These are phyloP conservation scores for Cystobasidiaceae sp. DNA, from an alignment of 1,284 basidiomycete species.

Conservation along the genomic window DNA sequence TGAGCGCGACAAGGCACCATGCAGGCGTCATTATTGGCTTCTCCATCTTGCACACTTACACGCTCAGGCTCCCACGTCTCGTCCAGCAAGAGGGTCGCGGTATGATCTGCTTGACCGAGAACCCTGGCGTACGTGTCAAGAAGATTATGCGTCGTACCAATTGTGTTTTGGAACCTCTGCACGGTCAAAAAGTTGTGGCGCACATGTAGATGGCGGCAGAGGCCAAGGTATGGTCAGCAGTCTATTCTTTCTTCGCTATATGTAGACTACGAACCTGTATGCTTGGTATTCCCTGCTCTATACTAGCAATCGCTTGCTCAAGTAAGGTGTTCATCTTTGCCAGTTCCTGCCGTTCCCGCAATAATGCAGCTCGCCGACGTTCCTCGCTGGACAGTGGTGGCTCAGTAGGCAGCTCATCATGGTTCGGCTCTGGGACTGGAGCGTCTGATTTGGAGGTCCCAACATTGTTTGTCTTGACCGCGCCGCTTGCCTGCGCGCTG, in stretches of 20 bases:
- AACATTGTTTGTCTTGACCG: too few species aligned
- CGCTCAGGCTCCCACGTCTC: constrained; percentile 33
- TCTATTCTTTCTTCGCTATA: not conserved
- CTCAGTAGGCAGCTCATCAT: not conserved
- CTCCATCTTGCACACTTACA: constrained; percentile 8
- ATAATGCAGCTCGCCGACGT: constrained; percentile 7
- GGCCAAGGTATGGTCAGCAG: too few species aligned
- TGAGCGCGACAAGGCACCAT: not conserved
- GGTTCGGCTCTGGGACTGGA: not conserved
- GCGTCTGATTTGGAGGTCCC: not conserved
- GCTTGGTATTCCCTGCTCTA: constrained; percentile 13
- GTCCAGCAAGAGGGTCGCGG: constrained; percentile 39
- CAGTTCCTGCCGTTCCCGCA: constrained; percentile 24
- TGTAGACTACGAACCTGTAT: constrained; percentile 1
- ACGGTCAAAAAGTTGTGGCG: not conserved
- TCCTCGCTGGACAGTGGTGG: constrained; percentile 20
- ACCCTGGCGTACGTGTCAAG: constrained; percentile 42
- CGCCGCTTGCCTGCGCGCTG: not conserved
- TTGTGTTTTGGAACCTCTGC: constrained; percentile 32
- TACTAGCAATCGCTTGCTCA: constrained; percentile 20
- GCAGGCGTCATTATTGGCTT: too few species aligned
- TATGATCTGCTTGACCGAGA: constrained; percentile 41
- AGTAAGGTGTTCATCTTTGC: constrained; percentile 29
- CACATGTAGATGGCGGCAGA: too few species aligned
- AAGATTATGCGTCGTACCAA: constrained; percentile 39